These are phyloP conservation scores for Aphanomyces astaci DNA, from an alignment of 352 stramenopile genomes.

Conservation along the genomic window DNA sequence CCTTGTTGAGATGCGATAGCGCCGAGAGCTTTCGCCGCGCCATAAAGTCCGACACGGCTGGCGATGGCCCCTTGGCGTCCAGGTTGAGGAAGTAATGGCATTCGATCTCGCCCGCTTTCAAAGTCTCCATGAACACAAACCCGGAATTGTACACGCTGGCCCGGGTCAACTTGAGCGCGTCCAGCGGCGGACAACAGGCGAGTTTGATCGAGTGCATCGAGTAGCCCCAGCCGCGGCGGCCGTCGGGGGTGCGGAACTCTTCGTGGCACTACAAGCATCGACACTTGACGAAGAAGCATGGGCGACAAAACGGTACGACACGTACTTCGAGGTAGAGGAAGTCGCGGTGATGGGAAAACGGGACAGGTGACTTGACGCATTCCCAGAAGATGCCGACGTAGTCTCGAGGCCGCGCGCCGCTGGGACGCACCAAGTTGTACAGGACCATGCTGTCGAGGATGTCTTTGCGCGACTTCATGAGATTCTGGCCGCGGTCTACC, in stretches of 20 bases:
- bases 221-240: conserved; percentile 15
- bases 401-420: conserved; percentile 56
- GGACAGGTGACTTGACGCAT: conserved; percentile 58
- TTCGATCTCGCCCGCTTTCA: conserved; percentile 15
- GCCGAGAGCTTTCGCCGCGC: conserved; percentile 13
- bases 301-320: not conserved
- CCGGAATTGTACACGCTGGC: conserved; percentile 16
- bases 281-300: not conserved
- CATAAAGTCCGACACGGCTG: conserved; percentile 12
- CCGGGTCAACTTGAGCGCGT: conserved; percentile 19
- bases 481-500: conserved; percentile 60
- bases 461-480: conserved; percentile 71
- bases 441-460: conserved; percentile 64
- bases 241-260: conserved; percentile 18
- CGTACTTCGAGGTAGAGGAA: conserved; percentile 63
- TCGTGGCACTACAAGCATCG: conserved; percentile 19
- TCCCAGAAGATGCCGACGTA: conserved; percentile 84
- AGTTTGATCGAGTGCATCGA: conserved; percentile 24
- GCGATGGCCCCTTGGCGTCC: conserved; percentile 7
- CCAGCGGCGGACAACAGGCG: conserved; percentile 11
- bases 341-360: conserved; percentile 69
- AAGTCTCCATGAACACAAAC: conserved; percentile 19
- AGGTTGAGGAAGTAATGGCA: conserved; percentile 23
- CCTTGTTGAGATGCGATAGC: conserved; percentile 45
- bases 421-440: conserved; percentile 72